phyloP scores from a whole-genome alignment of 495 filamentous ascomycete genomes.

The Aspergillus heteromorphus region DNA sequence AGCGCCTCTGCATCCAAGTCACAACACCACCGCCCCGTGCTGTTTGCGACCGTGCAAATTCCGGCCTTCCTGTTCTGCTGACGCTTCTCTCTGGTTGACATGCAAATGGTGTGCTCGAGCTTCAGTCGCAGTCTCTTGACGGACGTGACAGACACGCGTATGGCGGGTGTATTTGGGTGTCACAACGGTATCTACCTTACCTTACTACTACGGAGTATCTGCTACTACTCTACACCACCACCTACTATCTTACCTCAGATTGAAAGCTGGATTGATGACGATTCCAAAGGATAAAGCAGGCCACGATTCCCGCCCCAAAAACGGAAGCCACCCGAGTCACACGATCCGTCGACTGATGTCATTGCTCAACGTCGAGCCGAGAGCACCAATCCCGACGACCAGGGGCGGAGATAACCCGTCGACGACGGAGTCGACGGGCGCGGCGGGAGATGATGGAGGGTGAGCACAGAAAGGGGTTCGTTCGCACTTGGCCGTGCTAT shows the following conservation, averaged over 20 bases:
- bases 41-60: slow-evolving; percentile 14
- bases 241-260: no score
- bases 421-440: not conserved
- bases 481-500: slow-evolving; percentile 1
- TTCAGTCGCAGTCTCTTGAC: not conserved
- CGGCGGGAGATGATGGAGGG: not conserved
- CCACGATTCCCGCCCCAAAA: not conserved
- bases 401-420: not conserved
- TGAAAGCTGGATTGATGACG: not conserved
- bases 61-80: slow-evolving; percentile 1
- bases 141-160: not conserved
- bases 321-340: slow-evolving; percentile 4
- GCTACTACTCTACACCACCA: no score
- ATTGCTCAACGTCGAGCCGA: not conserved
- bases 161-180: not conserved
- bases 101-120: not conserved
- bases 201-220: no score
- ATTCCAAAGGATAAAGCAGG: not conserved
- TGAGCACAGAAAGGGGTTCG: slow-evolving; percentile 6
- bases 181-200: not conserved
- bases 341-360: slow-evolving; percentile 14
- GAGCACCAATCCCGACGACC: not conserved
- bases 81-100: not conserved
- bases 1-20: slow-evolving; percentile 18
- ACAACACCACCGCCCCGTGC: slow-evolving; percentile 1